Base-by-base conservation (phyloP, 2,329 filamentous ascomycete genomes). In the Microcyclosporella mali region DNA sequence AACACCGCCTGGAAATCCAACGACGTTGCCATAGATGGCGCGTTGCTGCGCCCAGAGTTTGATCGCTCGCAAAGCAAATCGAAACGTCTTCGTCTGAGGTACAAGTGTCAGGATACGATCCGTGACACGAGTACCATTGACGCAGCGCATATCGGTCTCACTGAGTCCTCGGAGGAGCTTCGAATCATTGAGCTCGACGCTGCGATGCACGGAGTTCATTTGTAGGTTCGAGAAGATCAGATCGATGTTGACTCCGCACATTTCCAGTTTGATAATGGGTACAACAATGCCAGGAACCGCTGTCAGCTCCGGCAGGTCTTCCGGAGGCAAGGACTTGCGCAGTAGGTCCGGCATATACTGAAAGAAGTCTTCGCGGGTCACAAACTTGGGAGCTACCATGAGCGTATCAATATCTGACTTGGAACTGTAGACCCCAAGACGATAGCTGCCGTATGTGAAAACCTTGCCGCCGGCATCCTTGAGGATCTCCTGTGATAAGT, bases 331-430 rank as follows among this genome's bases (percentile, higher is more conserved):
- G 77, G 92, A 83, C 53, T 82, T 75, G 55, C 83, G 71, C 37
- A 98, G 78, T 36, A 94, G 70, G 15, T 78, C 72, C n/a, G 89
- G 89, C 56, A 95, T 95, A 56, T 85, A 74, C 40, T 85, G 72
- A 70, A 98, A 98, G 71, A 95, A 98, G 66, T 98, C 88, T 25
- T 90, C 83, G 46, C 88, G 83, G 10, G 79, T 78, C 40, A 97
- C 85, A 60, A 95, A 88, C 68, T 87, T 89, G 8, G 92, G 92
- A 11, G 84, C 89, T 38, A 95, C 84, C 46, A 97, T 82, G 39
- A 98, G 79, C 1, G 92, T 95, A 70, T 98, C 92, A 57, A 98
- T 97, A 79, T 98, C 92, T 35, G 92, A 97, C 38, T 88, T 88
- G 33, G 92, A 92, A 4, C 89, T 89, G 65, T 86, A 95, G 17